Conservation (phyloP, 768 basidiomycete genomes). For the Boletus fagicola region DNA sequence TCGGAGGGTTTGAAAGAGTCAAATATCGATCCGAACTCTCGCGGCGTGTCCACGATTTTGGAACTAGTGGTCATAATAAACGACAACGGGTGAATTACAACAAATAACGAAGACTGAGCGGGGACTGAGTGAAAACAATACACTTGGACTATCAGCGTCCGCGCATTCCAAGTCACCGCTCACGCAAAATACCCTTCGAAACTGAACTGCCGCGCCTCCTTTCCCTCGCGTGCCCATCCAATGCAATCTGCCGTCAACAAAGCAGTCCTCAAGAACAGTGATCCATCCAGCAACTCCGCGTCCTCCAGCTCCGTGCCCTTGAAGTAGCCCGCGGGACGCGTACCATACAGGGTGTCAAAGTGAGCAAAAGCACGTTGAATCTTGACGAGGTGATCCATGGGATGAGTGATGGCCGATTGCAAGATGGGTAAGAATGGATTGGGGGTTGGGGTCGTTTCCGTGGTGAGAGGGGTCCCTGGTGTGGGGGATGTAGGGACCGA, state of each 20-base stretch:
- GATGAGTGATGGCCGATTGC: constrained; percentile 37
- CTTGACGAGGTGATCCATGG: constrained; percentile 34
- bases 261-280: constrained; percentile 34
- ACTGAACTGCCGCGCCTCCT: constrained; percentile 26
- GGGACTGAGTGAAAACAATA: background rate
- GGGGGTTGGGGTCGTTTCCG: constrained; percentile 20
- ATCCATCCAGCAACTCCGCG: constrained; percentile 35
- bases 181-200: constrained; percentile 26
- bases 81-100: too few species aligned
- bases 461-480: background rate
- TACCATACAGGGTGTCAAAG: constrained; percentile 33
- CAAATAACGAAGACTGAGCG: too few species aligned
- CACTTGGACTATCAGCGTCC: background rate
- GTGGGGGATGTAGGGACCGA: constrained; percentile 1
- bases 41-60: too few species aligned
- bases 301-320: constrained; percentile 30
- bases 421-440: constrained; percentile 43
- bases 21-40: too few species aligned
- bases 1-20: too few species aligned
- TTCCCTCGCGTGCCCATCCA: constrained; percentile 42
- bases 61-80: too few species aligned
- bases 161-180: background rate
- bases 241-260: constrained; percentile 31
- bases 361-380: constrained; percentile 37
- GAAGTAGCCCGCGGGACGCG: constrained; percentile 27